Conservation (phyloP, 306 rosid species). For the Glycine tomentella region DNA sequence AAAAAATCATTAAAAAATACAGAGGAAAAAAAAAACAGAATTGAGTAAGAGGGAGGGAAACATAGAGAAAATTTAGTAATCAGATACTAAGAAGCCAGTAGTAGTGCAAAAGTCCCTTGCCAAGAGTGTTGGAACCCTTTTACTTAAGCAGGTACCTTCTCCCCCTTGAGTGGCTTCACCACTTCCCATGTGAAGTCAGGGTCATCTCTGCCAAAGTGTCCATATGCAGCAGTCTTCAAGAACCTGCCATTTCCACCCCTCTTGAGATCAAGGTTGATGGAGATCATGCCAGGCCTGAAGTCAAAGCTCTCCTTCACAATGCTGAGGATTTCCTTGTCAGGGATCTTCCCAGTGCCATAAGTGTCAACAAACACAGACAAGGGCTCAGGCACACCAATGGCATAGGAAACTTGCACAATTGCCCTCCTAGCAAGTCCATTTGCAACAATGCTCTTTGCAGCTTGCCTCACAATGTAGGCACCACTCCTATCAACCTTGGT, state of each 20-base stretch:
- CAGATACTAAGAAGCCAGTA: conserved; percentile 16
- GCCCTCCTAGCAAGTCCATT: conserved; percentile 56
- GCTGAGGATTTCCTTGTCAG: conserved; percentile 56
- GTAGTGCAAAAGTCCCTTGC: conserved; percentile 25
- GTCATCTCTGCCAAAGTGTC: conserved; percentile 61
- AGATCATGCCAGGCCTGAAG: conserved; percentile 63
- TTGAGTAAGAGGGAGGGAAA: not conserved
- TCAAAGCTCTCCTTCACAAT: conserved; percentile 61
- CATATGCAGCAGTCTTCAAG: conserved; percentile 65
- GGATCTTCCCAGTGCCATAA: conserved; percentile 55
- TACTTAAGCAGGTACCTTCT: conserved; percentile 59
- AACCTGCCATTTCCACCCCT: conserved; percentile 63
- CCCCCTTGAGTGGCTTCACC: conserved; percentile 67
- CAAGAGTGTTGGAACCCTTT: not conserved
- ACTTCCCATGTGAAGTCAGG: conserved; percentile 69
- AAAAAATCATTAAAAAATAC: conserved; percentile 2
- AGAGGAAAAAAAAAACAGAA: conserved; percentile 19
- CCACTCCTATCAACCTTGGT: conserved; percentile 60
- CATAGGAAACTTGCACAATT: conserved; percentile 59
- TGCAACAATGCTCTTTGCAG: conserved; percentile 57
- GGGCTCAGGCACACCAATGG: conserved; percentile 69
- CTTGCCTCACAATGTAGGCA: conserved; percentile 58
- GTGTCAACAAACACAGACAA: conserved; percentile 59
- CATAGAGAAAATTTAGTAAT: conserved; percentile 5
- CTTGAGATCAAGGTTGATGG: conserved; percentile 64